phyloP scores from a whole-genome alignment of 164 flowering plant species.

The Nymphaea colorata region DNA sequence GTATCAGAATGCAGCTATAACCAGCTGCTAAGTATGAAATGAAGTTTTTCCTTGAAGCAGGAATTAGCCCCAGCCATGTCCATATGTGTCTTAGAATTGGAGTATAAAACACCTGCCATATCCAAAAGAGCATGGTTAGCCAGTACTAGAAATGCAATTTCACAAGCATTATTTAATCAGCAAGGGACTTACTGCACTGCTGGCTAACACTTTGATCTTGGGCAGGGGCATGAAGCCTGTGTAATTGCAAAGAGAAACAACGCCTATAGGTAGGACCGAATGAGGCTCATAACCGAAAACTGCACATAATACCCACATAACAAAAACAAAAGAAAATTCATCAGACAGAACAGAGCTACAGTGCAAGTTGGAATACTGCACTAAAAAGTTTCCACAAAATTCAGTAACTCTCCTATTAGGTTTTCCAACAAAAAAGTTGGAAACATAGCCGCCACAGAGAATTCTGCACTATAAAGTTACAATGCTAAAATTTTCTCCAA shows the following conservation, averaged over 20 bases:
- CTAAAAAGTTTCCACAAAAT: no score
- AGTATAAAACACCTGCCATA: constrained; percentile 65
- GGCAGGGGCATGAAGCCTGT: constrained; percentile 78
- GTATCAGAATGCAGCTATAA: constrained; percentile 81
- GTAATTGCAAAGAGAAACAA: constrained; percentile 58
- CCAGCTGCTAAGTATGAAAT: constrained; percentile 60
- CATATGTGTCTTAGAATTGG: constrained; percentile 90
- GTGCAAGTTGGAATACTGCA: no score
- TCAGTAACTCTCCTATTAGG: no score
- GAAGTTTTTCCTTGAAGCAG: constrained; percentile 72
- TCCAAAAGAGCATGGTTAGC: not conserved
- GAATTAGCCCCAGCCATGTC: constrained; percentile 86
- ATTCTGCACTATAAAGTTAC: no score
- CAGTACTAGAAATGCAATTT: not conserved
- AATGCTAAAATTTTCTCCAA: no score
- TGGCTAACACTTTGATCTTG: constrained; percentile 81
- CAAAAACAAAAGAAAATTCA: no score
- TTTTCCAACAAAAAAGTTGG: no score
- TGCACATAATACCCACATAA: constrained; percentile 18
- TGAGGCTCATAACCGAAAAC: constrained; percentile 96
- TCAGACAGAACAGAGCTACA: no score
- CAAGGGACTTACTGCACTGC: constrained; percentile 59
- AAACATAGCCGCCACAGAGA: no score
- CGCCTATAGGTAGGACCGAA: constrained; percentile 91
- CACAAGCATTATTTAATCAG: not conserved